Conservation (phyloP, 345 rosid species). For the Brassica nigra region DNA sequence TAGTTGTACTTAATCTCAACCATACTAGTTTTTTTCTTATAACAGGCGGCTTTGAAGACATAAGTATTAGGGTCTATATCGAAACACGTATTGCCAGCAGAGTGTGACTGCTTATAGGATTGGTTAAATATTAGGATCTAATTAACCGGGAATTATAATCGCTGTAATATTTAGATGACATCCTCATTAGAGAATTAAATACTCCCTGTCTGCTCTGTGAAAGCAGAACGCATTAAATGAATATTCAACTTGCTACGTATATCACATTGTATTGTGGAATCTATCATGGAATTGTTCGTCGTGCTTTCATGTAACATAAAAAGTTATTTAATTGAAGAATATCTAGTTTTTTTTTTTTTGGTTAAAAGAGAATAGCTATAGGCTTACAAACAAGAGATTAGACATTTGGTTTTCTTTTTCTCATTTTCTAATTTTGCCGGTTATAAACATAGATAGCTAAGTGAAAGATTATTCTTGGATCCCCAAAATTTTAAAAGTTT, state of each 20-base stretch:
- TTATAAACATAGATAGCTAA: background rate
- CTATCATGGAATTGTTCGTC: background rate
- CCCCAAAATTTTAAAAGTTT: no score
- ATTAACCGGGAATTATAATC: background rate
- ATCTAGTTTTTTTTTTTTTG: background rate
- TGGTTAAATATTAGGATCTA: background rate
- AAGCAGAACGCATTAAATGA: background rate
- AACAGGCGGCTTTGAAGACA: background rate
- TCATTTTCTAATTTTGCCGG: background rate
- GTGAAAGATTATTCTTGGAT: constrained; percentile 3
- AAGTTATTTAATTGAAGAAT: background rate
- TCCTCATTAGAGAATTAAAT: background rate
- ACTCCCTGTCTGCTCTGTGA: background rate
- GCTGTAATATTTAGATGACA: background rate
- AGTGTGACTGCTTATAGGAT: background rate
- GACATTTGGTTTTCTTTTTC: background rate
- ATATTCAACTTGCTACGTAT: background rate
- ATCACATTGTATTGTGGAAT: background rate
- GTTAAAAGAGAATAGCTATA: background rate
- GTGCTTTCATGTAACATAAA: background rate
- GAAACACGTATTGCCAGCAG: constrained; percentile 5
- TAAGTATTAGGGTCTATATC: background rate
- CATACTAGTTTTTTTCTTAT: background rate
- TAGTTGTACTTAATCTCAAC: background rate
- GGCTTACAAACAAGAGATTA: background rate